Conservation (phyloP, 371 early-diverging fungal genomes). For the Coemansia sp. region DNA sequence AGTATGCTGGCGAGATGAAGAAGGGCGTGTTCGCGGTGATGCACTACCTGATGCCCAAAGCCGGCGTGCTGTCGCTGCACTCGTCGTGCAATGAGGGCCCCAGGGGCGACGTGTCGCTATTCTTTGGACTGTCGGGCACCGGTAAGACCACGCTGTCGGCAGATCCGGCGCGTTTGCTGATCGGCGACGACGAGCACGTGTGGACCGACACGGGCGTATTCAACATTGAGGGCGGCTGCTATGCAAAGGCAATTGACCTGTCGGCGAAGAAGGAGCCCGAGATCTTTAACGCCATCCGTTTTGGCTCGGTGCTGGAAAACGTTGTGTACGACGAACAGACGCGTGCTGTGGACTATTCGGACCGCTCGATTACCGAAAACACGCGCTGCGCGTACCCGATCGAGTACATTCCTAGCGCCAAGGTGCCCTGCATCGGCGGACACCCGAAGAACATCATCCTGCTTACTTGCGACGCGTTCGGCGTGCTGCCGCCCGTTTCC, state of each 20-base stretch:
- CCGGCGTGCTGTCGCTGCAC: constrained; percentile 94
- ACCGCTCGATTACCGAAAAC: constrained; percentile 88
- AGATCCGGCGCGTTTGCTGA: constrained; percentile 87
- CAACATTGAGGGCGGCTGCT: constrained; percentile 98
- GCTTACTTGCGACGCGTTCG: constrained; percentile 97
- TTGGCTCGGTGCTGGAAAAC: constrained; percentile 94
- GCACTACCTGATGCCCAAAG: constrained; percentile 98
- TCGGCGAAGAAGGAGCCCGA: constrained; percentile 97
- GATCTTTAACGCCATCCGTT: constrained; percentile 93
- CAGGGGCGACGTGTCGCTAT: constrained; percentile 89
- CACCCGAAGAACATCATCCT: constrained; percentile 96
- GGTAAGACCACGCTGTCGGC: constrained; percentile 98
- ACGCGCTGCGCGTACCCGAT: constrained; percentile 98
- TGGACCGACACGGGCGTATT: constrained; percentile 95
- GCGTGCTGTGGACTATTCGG: constrained; percentile 85
- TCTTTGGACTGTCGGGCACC: constrained; percentile 97
- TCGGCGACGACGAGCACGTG: constrained; percentile 99
- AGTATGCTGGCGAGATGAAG: constrained; percentile 99
- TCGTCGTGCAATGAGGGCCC: constrained; percentile 95
- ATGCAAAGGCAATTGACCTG: constrained; percentile 95
- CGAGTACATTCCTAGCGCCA: constrained; percentile 94
- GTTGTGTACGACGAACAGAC: constrained; percentile 82
- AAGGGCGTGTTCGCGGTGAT: constrained; percentile 97
- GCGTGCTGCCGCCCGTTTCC: constrained; percentile 94
- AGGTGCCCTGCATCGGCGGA: constrained; percentile 89